Evolutionary conservation across 306 rosid genomes (phyloP).

Genomic region (Prosopis cineraria): DNA sequence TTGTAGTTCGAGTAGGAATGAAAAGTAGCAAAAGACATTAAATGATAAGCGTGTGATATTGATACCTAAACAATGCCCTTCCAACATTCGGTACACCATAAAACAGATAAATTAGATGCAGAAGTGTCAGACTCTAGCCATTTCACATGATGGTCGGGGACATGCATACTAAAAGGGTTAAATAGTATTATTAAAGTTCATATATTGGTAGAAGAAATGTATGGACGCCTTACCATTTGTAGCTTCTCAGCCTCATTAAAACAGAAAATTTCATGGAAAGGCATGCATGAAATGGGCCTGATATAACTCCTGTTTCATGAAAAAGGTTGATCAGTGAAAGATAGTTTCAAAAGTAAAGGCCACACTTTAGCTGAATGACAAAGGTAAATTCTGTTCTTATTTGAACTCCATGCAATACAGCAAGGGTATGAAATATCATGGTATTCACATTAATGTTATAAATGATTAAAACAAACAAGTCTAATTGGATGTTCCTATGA

Average conservation of each 20-base stretch:
- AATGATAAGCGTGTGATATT: background rate
- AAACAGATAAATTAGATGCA: background rate
- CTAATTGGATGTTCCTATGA: background rate
- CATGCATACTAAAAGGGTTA: conserved; percentile 1
- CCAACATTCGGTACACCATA: background rate
- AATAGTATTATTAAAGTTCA: conserved; percentile 17
- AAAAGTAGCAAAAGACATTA: background rate
- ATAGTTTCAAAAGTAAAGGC: conserved; percentile 17
- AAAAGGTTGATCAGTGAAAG: conserved; percentile 29
- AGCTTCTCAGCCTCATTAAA: conserved; percentile 84
- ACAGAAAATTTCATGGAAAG: conserved; percentile 76
- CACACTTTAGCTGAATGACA: conserved; percentile 6
- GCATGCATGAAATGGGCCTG: conserved; percentile 72
- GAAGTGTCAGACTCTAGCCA: conserved; percentile 4
- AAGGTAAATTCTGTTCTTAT: background rate
- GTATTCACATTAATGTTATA: conserved; percentile 16
- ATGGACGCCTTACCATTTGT: conserved; percentile 66
- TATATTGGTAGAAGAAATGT: conserved; percentile 26
- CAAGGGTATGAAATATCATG: conserved; percentile 2
- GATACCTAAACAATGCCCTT: background rate
- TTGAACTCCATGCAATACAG: background rate
- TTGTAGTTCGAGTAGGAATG: background rate
- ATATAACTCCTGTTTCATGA: conserved; percentile 60
- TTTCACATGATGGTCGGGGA: conserved; percentile 4
- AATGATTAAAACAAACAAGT: conserved; percentile 16